Conservation (phyloP, 1,139 yeast species). For the Nadsonia starkeyi-henricii region DNA sequence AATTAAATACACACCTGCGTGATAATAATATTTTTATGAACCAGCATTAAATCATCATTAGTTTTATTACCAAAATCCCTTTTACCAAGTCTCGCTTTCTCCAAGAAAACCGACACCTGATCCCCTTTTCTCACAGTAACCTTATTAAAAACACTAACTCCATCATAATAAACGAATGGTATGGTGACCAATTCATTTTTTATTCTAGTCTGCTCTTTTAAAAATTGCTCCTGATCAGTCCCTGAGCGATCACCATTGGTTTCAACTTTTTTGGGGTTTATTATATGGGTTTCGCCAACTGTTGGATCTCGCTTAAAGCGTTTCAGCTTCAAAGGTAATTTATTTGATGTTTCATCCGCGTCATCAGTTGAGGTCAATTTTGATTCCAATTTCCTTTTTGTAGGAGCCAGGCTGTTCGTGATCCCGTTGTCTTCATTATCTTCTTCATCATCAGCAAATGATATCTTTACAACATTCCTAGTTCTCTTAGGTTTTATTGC, state of each 20-base stretch:
- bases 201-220: conserved; percentile 9
- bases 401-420: no score
- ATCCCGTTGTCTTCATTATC: conserved; percentile 20
- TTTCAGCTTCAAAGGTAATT: conserved; percentile 1
- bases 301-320: conserved; percentile 8
- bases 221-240: conserved; percentile 5
- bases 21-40: conserved; percentile 15
- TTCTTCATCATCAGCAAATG: conserved; percentile 15
- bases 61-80: conserved; percentile 16
- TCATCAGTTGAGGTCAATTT: conserved; percentile 2
- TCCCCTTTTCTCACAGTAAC: conserved; percentile 16
- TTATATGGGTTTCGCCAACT: conserved; percentile 8
- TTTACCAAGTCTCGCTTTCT: conserved; percentile 13
- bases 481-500: background rate
- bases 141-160: conserved; percentile 11
- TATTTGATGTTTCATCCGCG: background rate
- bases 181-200: conserved; percentile 9
- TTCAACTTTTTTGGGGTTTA: conserved; percentile 5
- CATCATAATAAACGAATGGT: conserved; percentile 15
- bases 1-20: conserved; percentile 9
- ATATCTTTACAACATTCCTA: conserved; percentile 4
- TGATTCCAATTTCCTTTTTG: conserved; percentile 1
- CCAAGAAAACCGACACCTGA: conserved; percentile 16
- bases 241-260: conserved; percentile 3
- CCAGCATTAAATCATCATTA: conserved; percentile 17